Evolutionary conservation across 345 rosid genomes (phyloP).

Genomic region (Rhodamnia rubescens): DNA sequence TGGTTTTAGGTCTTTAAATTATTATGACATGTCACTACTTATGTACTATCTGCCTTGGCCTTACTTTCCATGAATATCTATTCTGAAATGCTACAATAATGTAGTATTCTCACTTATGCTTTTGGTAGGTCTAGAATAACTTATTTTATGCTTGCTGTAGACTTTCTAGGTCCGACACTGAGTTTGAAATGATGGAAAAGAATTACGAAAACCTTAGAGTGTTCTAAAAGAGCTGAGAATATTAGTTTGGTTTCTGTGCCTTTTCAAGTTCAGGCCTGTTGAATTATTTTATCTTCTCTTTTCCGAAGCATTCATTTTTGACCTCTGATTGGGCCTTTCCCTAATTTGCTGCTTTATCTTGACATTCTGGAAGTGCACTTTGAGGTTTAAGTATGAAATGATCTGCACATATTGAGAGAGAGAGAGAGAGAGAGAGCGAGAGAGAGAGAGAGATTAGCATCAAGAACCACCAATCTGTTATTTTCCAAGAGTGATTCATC

Average conservation of each 20-base stretch:
- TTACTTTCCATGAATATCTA: not conserved
- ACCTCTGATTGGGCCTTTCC: not conserved
- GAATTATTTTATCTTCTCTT: not conserved
- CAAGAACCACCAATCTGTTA: not conserved
- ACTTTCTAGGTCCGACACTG: not conserved
- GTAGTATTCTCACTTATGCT: not conserved
- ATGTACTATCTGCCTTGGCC: not conserved
- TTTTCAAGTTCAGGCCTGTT: not conserved
- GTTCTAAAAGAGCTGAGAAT: not conserved
- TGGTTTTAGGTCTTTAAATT: not conserved
- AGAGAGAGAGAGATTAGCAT: too few species aligned
- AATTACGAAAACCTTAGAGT: too few species aligned
- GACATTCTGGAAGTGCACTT: too few species aligned
- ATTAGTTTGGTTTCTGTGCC: not conserved
- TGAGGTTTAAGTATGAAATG: too few species aligned
- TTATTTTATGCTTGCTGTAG: not conserved
- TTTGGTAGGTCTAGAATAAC: not conserved
- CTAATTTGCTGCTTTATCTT: not conserved
- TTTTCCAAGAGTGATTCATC: not conserved
- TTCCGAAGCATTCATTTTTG: not conserved
- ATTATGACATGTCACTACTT: not conserved
- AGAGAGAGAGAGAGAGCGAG: too few species aligned
- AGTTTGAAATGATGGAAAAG: not conserved
- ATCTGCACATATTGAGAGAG: too few species aligned
- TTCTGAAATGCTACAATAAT: not conserved